Evolutionary conservation across 2,329 filamentous ascomycete genomes (phyloP).

Genomic region (Thelonectria olida): DNA sequence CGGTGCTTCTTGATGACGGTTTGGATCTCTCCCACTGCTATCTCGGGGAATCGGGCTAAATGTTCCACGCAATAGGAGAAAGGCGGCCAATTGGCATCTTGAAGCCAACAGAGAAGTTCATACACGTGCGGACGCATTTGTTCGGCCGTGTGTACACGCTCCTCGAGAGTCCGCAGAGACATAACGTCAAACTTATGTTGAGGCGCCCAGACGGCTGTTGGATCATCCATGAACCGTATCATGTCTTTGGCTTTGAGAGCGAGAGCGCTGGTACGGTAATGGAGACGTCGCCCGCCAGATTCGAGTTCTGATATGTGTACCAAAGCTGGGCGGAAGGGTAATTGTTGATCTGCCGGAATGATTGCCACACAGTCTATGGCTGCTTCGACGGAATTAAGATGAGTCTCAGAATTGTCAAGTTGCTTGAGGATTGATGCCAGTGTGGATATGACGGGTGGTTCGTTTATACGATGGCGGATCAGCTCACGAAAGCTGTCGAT

Average conservation of each 20-base stretch:
- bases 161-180: neutral
- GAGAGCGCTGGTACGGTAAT: neutral
- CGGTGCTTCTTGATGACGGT: neutral
- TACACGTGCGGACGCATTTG: neutral
- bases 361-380: neutral
- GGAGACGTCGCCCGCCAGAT: no score
- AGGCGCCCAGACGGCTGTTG: neutral
- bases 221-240: neutral
- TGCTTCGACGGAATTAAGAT: neutral
- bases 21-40: neutral
- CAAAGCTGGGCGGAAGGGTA: neutral
- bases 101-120: neutral
- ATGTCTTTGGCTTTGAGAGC: neutral
- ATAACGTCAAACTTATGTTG: neutral
- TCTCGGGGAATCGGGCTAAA: neutral
- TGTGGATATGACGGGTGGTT: neutral
- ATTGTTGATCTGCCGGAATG: neutral
- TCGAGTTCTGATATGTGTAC: neutral
- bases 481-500: neutral
- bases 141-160: neutral
- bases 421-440: neutral
- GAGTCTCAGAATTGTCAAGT: neutral
- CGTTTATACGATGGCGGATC: neutral
- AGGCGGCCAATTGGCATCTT: neutral
- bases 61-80: neutral